Base-by-base conservation (phyloP, 2,329 filamentous ascomycete genomes). In the Fusarium pininemorale region DNA sequence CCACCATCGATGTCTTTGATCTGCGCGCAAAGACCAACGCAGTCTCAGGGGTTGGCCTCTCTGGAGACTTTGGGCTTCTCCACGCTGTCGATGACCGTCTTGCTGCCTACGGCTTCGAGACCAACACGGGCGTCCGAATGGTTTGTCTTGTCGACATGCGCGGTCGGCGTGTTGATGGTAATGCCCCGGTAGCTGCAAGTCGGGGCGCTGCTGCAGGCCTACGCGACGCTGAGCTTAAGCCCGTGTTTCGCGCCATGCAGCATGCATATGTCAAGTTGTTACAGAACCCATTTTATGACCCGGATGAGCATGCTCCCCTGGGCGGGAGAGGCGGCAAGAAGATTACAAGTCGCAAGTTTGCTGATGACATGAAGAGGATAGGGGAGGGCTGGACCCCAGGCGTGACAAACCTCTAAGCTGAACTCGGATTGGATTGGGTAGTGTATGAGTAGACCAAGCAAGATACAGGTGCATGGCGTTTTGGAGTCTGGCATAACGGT, bases 41-140 rank as follows among this genome's bases (percentile, higher is more conserved):
- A 28, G 82, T 83, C 61, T 78, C 81, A 26, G 83, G 82, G 50
- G 82, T 83, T 32, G 85, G 86, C 14, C 83, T 90, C 48, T 93
- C 94, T 57, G 95, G 96, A 77, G 96, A 98, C 81, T 92, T 96
- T 75, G 96, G 96, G 37, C 89, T 98, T 18, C 88, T 99, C 57
- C 96, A 98, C 84, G 95, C 95, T 67, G 88, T 98, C 68, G 96
- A 98, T 85, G 96, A 99, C 84, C 90, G 95, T 32, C 88, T 98
- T 53, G 95, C 95, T 41, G 93, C 95, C 75, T 99, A 98, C 85
- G 96, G 96, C 78, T 98, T 94, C 90, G 90, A 98, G 83, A 98
- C 96, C 64, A 98, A 98, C 83, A 98, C 96, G 32, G 95, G 95
- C 45, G 91, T 98, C 73, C 95, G 96, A 81, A 91, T 99, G 79